Evolutionary conservation across 192 early-diverging fungal genomes (phyloP).

Genomic region (Pilaira anomala): DNA sequence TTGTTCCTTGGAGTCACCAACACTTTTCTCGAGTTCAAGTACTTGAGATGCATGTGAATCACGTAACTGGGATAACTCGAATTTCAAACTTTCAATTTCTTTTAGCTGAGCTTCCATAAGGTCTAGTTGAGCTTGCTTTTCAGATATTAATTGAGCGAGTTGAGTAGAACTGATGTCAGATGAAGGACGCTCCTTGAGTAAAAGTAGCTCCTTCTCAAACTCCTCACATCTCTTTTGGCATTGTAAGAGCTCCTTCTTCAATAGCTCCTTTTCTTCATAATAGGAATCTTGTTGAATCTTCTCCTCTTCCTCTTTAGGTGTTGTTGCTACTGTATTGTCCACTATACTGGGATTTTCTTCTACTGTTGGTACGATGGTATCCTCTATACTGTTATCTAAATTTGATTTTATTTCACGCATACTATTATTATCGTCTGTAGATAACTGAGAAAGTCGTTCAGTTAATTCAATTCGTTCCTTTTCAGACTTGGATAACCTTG

Average conservation of each 20-base stretch:
- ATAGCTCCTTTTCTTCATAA: background rate
- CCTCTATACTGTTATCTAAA: too few relatives aligned
- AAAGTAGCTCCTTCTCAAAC: background rate
- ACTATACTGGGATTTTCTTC: too few relatives aligned
- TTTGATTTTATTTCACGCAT: too few relatives aligned
- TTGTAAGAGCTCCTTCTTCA: background rate
- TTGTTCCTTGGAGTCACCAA: background rate
- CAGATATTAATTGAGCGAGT: background rate
- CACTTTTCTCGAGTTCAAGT: background rate
- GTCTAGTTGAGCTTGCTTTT: constrained; percentile 3
- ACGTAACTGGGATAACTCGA: background rate
- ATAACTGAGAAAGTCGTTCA: background rate
- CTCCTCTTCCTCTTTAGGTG: too few relatives aligned
- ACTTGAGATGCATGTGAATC: background rate
- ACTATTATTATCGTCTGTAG: too few relatives aligned
- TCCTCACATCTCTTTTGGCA: background rate
- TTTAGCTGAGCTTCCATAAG: constrained; percentile 2
- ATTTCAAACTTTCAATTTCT: constrained; percentile 12
- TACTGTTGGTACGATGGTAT: too few relatives aligned
- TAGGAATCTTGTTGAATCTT: too few relatives aligned
- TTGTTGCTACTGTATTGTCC: too few relatives aligned
- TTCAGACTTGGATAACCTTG: constrained; percentile 12
- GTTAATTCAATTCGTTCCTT: constrained; percentile 11
- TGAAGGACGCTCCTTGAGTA: background rate
- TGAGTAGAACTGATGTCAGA: background rate